phyloP scores from a whole-genome alignment of 2,329 filamentous ascomycete species.

The Ophiostoma sp. region DNA sequence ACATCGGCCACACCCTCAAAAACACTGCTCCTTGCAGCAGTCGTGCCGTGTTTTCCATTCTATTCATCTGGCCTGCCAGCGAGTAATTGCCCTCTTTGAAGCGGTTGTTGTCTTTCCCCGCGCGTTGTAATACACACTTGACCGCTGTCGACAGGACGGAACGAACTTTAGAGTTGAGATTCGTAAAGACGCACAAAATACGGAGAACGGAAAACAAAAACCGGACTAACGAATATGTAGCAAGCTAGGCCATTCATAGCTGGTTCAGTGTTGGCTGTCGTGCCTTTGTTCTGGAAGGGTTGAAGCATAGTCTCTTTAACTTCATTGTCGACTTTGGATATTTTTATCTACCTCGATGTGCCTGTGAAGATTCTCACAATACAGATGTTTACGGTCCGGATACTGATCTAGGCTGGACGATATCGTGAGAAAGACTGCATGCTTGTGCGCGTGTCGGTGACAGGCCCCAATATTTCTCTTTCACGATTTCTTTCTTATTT shows the following conservation, averaged over 20 bases:
- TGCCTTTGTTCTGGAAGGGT: too few species aligned
- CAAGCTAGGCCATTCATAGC: not conserved
- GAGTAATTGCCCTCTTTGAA: not conserved
- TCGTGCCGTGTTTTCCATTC: not conserved
- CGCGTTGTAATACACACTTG: not conserved
- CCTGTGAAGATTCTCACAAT: not conserved
- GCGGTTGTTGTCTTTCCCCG: not conserved
- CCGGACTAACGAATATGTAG: not conserved
- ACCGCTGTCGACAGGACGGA: not conserved
- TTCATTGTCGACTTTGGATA: not conserved
- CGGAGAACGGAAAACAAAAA: constrained; percentile 10
- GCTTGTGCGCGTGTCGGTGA: not conserved
- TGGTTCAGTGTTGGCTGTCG: not conserved
- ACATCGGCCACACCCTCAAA: not conserved
- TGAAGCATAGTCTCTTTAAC: not conserved
- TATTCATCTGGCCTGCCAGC: not conserved
- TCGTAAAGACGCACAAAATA: too few species aligned
- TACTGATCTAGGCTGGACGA: not conserved
- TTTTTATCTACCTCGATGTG: not conserved
- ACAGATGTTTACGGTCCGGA: not conserved
- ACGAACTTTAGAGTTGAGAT: too few species aligned
- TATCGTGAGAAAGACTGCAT: not conserved
- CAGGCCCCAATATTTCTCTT: not conserved
- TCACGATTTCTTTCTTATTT: not conserved
- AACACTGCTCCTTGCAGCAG: not conserved